phyloP scores from a whole-genome alignment of 2,329 filamentous ascomycete species.

The Pseudocercospora macadamiae region DNA sequence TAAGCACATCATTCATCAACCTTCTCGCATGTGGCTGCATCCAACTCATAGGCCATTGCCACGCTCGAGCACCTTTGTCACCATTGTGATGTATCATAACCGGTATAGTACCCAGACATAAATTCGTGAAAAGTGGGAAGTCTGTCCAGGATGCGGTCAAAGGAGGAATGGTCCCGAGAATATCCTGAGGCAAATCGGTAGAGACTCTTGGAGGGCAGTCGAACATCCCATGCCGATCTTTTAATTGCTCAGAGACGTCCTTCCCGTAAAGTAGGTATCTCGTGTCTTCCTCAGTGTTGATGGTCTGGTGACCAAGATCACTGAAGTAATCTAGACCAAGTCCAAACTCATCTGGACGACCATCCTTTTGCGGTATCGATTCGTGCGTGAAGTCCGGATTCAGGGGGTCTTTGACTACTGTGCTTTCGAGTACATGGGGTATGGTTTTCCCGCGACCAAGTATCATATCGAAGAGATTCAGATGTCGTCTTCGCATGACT shows the following conservation, averaged over 20 bases:
- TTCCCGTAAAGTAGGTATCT: slow-evolving; percentile 18
- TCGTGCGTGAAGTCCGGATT: slow-evolving; percentile 26
- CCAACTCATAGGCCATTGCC: slow-evolving; percentile 23
- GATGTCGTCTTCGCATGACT: slow-evolving; percentile 31
- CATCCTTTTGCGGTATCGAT: slow-evolving; percentile 43
- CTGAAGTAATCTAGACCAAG: slow-evolving; percentile 36
- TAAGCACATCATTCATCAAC: slow-evolving; percentile 29
- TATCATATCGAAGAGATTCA: slow-evolving; percentile 11
- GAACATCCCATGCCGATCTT: slow-evolving; percentile 15
- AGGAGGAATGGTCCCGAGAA: slow-evolving; percentile 20
- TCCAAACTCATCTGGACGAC: slow-evolving; percentile 41
- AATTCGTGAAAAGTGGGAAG: slow-evolving; percentile 28
- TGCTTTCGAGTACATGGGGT: slow-evolving; percentile 24
- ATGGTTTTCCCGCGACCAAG: slow-evolving; percentile 16
- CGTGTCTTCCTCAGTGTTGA: slow-evolving; percentile 26
- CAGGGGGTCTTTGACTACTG: slow-evolving; percentile 22
- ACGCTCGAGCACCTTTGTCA: slow-evolving; percentile 23
- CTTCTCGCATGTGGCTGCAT: slow-evolving; percentile 24
- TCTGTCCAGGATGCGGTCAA: slow-evolving; percentile 24
- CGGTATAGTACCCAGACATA: slow-evolving; percentile 31
- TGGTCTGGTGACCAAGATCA: slow-evolving; percentile 31
- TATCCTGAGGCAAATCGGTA: slow-evolving; percentile 25
- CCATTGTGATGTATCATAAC: slow-evolving; percentile 36
- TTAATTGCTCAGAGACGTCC: slow-evolving; percentile 18
- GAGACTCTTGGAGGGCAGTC: slow-evolving; percentile 13